Conservation (phyloP, 2,329 filamentous ascomycete genomes). For the Berkeleyomyces basicola region DNA sequence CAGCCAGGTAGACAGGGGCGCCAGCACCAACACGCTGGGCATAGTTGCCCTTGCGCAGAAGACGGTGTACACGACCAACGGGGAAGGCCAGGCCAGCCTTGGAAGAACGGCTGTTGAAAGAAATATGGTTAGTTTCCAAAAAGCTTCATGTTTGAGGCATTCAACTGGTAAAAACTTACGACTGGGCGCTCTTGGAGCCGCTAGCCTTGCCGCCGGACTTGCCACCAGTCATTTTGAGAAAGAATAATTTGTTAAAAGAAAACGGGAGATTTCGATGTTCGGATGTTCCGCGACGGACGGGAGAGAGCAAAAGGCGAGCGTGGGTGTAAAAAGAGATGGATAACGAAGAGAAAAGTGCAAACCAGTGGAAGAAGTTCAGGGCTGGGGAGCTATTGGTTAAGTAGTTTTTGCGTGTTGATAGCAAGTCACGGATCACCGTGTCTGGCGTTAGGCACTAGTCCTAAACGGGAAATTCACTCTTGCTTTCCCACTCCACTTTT, state of each 20-base stretch:
- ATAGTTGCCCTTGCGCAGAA: constrained; percentile 98
- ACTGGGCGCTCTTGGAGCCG: constrained; percentile 97
- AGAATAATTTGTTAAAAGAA: background rate
- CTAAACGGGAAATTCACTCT: constrained; percentile 16
- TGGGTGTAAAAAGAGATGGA: constrained; percentile 17
- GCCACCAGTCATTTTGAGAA: constrained; percentile 94
- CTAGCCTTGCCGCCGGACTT: constrained; percentile 99
- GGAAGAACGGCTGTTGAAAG: constrained; percentile 63
- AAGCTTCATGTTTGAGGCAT: background rate
- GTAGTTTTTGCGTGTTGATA: constrained; percentile 35
- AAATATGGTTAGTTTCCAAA: background rate
- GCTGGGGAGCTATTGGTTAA: constrained; percentile 28
- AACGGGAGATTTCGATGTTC: constrained; percentile 3
- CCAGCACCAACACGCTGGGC: constrained; percentile 98
- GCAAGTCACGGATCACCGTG: constrained; percentile 34
- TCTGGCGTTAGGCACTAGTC: constrained; percentile 14
- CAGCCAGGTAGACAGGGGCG: constrained; percentile 92
- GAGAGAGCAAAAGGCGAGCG: background rate
- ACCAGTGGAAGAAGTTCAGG: background rate
- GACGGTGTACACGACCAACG: constrained; percentile 97
- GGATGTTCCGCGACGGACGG: background rate
- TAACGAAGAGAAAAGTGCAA: constrained; percentile 12
- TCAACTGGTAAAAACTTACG: constrained; percentile 46
- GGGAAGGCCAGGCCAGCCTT: constrained; percentile 99
- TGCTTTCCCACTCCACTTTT: constrained; percentile 14